A percentile compares a stretch with the other conserved stretches of the same genome.
Evolutionary conservation across 2,329 filamentous ascomycete genomes (phyloP).

Genomic region (Triangularia verruculosa): DNA sequence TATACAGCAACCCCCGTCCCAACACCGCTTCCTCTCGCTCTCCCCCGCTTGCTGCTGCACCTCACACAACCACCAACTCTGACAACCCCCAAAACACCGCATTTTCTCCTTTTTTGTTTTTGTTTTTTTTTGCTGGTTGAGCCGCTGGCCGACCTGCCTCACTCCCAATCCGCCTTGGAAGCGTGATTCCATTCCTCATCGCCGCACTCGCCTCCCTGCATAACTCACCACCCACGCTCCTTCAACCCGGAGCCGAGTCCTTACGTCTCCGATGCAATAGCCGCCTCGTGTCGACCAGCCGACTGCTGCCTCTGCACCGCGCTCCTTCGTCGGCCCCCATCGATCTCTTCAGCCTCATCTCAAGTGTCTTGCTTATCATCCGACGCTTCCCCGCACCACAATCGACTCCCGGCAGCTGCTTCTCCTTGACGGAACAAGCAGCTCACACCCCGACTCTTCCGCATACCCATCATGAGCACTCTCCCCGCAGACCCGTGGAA

Average conservation of each 20-base stretch:
- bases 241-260: constrained; percentile 13
- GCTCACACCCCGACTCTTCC: constrained; percentile 5
- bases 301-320: constrained; percentile 22
- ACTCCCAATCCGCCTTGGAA: constrained; percentile 10
- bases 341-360: neutral
- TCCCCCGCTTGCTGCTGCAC: constrained; percentile 23
- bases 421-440: constrained; percentile 12
- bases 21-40: constrained; percentile 12
- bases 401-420: constrained; percentile 10
- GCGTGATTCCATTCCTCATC: constrained; percentile 17
- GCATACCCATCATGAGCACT: constrained; percentile 44
- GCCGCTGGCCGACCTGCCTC: constrained; percentile 8
- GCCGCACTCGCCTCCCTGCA: constrained; percentile 20
- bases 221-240: constrained; percentile 17
- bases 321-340: constrained; percentile 10
- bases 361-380: neutral
- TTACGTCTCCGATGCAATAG: constrained; percentile 28
- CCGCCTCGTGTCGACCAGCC: constrained; percentile 20
- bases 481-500: constrained; percentile 73
- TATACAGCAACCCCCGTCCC: constrained; percentile 18
- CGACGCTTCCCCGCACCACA: constrained; percentile 1
- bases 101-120: constrained; percentile 12
- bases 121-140: constrained; percentile 11
- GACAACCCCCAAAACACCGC: constrained; percentile 11
- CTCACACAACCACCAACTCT: constrained; percentile 3